Evolutionary conservation across 768 basidiomycete species (phyloP), one percentile per base, ranked within the genome.

Genomic region (Termitomyces sp.): DNA sequence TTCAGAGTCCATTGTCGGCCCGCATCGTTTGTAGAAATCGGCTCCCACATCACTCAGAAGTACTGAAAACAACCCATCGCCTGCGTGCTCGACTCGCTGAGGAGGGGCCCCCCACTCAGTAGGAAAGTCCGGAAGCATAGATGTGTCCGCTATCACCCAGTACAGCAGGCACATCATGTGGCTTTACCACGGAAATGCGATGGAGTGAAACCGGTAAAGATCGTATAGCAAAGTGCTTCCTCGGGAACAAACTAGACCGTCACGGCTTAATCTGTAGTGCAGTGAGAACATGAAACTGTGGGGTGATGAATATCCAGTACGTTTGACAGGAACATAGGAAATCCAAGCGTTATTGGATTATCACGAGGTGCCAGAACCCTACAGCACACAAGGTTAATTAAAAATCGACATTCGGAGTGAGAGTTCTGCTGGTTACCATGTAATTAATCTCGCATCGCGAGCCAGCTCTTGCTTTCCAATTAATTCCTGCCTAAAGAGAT

Each of bases 141-240:
- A 59, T 24, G 55, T 58, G 9, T 71, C 69, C 4, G 77, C 77
- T 37, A 80, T 65, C 15, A 81, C 74, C 75, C 77, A 80, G 61
- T 87, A 84, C 38, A 87, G 54, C 21, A 87, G 73, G 14, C 76
- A 71, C 83, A 86, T 83, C 83, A 85, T 82, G 58, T 83, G 81
- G 10, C 65, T 64, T 77, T 77, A 11, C 75, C 68, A 47, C 82
- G 75, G 22, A 82, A 72, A 37, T 60, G 51, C 0, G 72, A 63
- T 15, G 80, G 79, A 4, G 83, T 84, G 63, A 75, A 87, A 9
- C 85, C 81, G 4, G 74, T 73, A 1, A 82, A 81, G 40, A 87
- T 67, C 1, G 68, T 80, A 55, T 84, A 85, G 41, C 78, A 75
- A 9, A 69, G 57, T 0, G 74, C 75, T 45, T 71, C 62, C 44